Conservation (phyloP, 495 filamentous ascomycete species). For the Lentithecium fluviatile region DNA sequence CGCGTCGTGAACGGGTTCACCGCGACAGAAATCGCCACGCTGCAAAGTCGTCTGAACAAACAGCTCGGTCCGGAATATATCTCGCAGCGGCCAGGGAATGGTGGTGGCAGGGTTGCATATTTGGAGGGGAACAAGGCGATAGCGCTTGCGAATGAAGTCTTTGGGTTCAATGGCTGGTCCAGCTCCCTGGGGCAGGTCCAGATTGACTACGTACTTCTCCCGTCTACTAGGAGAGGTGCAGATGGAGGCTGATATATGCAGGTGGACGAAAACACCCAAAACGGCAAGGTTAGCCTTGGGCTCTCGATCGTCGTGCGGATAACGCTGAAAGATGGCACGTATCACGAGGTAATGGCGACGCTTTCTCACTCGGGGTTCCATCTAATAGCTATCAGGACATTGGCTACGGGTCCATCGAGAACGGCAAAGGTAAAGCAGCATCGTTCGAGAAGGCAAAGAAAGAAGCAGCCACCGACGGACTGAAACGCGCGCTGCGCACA, state of each 20-base stretch:
- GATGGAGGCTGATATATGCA: slow-evolving; percentile 33
- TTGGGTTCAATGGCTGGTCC: slow-evolving; percentile 99
- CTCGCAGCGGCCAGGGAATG: slow-evolving; percentile 75
- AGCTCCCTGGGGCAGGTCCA: slow-evolving; percentile 83
- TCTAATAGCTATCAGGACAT: slow-evolving; percentile 60
- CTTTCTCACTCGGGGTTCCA: slow-evolving; percentile 1
- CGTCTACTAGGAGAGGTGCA: neutral
- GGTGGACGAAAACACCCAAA: slow-evolving; percentile 62
- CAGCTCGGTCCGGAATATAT: slow-evolving; percentile 98
- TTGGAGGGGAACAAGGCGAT: slow-evolving; percentile 91
- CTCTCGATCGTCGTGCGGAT: slow-evolving; percentile 86
- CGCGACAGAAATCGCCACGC: slow-evolving; percentile 81
- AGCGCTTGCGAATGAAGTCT: slow-evolving; percentile 93
- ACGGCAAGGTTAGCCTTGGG: slow-evolving; percentile 73
- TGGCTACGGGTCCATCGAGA: slow-evolving; percentile 93
- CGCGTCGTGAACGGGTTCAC: slow-evolving; percentile 75
- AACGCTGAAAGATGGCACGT: slow-evolving; percentile 86
- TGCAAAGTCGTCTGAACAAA: slow-evolving; percentile 82
- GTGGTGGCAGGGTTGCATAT: slow-evolving; percentile 84
- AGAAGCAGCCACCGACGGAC: slow-evolving; percentile 88
- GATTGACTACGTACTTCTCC: slow-evolving; percentile 76
- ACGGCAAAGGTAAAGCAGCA: slow-evolving; percentile 87
- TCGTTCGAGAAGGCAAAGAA: slow-evolving; percentile 99
- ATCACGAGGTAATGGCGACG: slow-evolving; percentile 65
- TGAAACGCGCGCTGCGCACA: slow-evolving; percentile 84